Percentiles rank a stretch among this genome's conserved stretches.
Evolutionary conservation across 345 rosid species (phyloP).

Genomic region (Eucalyptus microcorys): DNA sequence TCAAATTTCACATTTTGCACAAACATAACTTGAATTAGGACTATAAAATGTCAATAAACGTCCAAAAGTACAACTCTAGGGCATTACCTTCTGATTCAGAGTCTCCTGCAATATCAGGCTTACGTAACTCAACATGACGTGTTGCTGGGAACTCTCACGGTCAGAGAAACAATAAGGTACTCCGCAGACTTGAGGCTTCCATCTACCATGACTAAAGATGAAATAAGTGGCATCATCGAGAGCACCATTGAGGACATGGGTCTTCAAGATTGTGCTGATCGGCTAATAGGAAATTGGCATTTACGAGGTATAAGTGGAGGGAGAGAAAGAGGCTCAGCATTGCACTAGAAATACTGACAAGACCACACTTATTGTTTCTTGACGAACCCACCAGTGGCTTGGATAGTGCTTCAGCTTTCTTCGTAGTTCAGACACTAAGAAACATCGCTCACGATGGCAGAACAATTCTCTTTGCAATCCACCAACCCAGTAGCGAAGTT

Average conservation of each 20-base stretch:
- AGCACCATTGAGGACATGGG: constrained; percentile 46
- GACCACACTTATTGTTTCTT: constrained; percentile 45
- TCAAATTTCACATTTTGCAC: neutral
- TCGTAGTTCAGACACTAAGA: constrained; percentile 35
- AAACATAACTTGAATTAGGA: neutral
- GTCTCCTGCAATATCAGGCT: constrained; percentile 24
- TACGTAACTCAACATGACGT: constrained; percentile 71
- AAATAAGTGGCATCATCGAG: constrained; percentile 23
- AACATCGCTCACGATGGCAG: constrained; percentile 45
- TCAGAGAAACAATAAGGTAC: constrained; percentile 49
- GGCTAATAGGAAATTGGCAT: constrained; percentile 64
- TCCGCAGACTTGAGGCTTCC: constrained; percentile 66
- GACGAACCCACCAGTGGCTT: constrained; percentile 74
- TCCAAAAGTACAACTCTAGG: neutral
- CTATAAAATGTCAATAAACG: neutral
- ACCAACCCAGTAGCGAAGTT: constrained; percentile 74
- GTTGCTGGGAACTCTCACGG: constrained; percentile 54
- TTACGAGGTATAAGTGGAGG: constrained; percentile 67
- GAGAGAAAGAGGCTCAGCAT: constrained; percentile 63
- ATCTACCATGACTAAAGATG: constrained; percentile 17
- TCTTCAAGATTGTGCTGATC: constrained; percentile 48
- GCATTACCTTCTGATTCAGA: neutral
- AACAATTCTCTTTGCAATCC: constrained; percentile 47
- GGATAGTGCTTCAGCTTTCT: constrained; percentile 72
- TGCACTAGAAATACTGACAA: constrained; percentile 55